phyloP scores from a whole-genome alignment of 805 yeast species.

The Diddensiella santjacobensis region DNA sequence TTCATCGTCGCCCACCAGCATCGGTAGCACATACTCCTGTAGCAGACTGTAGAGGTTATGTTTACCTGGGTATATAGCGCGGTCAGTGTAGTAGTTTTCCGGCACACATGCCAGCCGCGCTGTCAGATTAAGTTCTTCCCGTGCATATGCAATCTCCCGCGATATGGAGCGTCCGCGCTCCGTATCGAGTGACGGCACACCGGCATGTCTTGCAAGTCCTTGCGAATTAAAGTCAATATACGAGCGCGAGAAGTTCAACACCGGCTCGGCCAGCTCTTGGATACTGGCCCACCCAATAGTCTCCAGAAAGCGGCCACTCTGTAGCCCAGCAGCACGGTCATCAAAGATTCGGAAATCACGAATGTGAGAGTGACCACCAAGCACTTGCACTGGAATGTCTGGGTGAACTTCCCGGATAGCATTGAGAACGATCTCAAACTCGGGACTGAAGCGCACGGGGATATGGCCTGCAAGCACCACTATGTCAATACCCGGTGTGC shows the following conservation, averaged over 20 bases:
- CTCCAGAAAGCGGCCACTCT: constrained; percentile 90
- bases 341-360: constrained; percentile 78
- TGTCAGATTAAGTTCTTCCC: constrained; percentile 52
- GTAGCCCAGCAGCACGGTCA: constrained; percentile 65
- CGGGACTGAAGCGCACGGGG: constrained; percentile 63
- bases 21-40: constrained; percentile 52
- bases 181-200: constrained; percentile 45
- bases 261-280: constrained; percentile 28
- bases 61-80: constrained; percentile 58
- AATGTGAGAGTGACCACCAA: constrained; percentile 94
- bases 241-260: constrained; percentile 47
- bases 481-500: constrained; percentile 51
- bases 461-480: constrained; percentile 75
- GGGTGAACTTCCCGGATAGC: constrained; percentile 59
- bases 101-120: constrained; percentile 64
- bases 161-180: constrained; percentile 49
- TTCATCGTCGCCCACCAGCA: constrained; percentile 23
- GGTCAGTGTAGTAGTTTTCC: constrained; percentile 58
- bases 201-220: constrained; percentile 61
- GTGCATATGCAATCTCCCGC: constrained; percentile 39
- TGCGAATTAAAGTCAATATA: constrained; percentile 79
- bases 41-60: constrained; percentile 58
- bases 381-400: constrained; percentile 64
- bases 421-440: constrained; percentile 45
- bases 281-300: constrained; percentile 86